phyloP scores from a whole-genome alignment of 148 eudicot genomes.

The Tetragonia tetragonoides region DNA sequence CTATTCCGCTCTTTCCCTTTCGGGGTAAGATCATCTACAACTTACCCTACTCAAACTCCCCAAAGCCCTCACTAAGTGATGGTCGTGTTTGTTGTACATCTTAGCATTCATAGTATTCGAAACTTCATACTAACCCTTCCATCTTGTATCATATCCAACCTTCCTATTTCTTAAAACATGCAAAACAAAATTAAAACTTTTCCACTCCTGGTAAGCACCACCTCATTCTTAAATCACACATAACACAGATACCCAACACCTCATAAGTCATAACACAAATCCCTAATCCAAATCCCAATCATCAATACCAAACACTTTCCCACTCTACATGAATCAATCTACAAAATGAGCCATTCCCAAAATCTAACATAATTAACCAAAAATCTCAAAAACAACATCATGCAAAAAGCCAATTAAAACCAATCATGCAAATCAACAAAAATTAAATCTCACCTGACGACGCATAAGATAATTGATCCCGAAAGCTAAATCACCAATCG shows the following conservation, averaged over 20 bases:
- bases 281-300: not conserved
- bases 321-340: not conserved
- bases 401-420: not conserved
- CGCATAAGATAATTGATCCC: slow-evolving; percentile 89
- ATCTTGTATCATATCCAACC: not conserved
- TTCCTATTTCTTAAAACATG: not conserved
- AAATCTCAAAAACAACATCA: not conserved
- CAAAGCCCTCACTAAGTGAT: not conserved
- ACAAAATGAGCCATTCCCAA: not conserved
- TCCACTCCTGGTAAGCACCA: not conserved
- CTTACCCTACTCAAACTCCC: not conserved
- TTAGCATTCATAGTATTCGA: too few species aligned
- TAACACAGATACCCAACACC: not conserved
- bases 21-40: not conserved
- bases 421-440: not conserved
- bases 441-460: slow-evolving; percentile 53
- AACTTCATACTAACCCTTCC: too few species aligned
- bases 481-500: slow-evolving; percentile 88
- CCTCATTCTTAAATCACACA: not conserved
- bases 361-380: slow-evolving; percentile 2
- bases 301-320: not conserved
- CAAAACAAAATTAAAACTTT: not conserved
- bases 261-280: not conserved
- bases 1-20: not conserved
- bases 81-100: too few species aligned